Conservation (phyloP, 306 rosid species). For the Pterocarpus santalinus region DNA sequence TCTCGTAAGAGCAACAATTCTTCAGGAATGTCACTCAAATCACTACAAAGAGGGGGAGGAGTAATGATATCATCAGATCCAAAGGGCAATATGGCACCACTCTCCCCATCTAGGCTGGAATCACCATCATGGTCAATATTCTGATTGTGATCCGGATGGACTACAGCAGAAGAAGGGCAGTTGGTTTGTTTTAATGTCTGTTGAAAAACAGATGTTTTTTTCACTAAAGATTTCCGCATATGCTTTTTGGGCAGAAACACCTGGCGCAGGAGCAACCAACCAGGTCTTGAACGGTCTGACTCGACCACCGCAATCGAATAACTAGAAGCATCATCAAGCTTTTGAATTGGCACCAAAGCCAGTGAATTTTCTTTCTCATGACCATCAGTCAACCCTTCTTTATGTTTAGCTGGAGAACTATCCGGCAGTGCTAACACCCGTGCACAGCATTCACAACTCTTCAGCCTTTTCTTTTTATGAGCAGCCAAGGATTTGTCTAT, state of each 20-base stretch:
- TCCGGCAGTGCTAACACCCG: constrained; percentile 38
- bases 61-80: constrained; percentile 46
- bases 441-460: constrained; percentile 51
- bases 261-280: constrained; percentile 75
- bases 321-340: constrained; percentile 34
- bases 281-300: constrained; percentile 62
- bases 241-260: constrained; percentile 63
- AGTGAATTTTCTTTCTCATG: constrained; percentile 51
- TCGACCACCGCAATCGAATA: constrained; percentile 48
- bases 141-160: constrained; percentile 79
- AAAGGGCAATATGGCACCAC: constrained; percentile 73
- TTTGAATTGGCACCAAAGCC: constrained; percentile 72
- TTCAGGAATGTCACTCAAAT: constrained; percentile 57
- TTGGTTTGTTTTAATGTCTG: constrained; percentile 51
- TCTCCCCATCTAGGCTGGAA: constrained; percentile 64
- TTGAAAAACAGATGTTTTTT: constrained; percentile 51
- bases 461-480: constrained; percentile 45
- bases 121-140: constrained; percentile 51
- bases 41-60: constrained; percentile 49
- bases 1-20: constrained; percentile 71
- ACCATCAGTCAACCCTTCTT: constrained; percentile 45
- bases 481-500: constrained; percentile 48
- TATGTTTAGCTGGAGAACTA: constrained; percentile 47
- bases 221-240: constrained; percentile 49
- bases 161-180: constrained; percentile 70